Percentiles rank a stretch among this genome's conserved stretches.
These are phyloP conservation scores for Ogataea degrootiae DNA, from an alignment of 805 yeast species.

Conservation along the genomic window DNA sequence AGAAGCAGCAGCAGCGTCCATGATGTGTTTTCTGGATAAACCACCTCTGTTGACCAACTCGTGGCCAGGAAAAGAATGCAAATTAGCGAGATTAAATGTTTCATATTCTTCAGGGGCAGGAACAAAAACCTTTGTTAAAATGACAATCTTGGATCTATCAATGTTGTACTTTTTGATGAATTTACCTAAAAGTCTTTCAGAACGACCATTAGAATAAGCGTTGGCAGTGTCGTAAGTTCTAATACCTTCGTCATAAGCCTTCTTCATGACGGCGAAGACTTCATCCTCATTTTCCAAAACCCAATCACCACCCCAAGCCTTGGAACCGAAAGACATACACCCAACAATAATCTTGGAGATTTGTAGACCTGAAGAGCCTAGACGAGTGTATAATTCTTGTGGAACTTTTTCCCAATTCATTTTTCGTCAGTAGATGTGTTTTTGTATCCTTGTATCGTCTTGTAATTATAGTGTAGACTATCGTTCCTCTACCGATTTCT, in stretches of 20 bases:
- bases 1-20: conserved; percentile 37
- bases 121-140: conserved; percentile 40
- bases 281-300: conserved; percentile 42
- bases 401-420: conserved; percentile 7
- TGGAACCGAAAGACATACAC: conserved; percentile 46
- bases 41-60: conserved; percentile 34
- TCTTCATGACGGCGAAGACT: conserved; percentile 38
- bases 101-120: conserved; percentile 24
- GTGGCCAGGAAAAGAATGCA: conserved; percentile 1
- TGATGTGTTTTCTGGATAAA: conserved; percentile 39
- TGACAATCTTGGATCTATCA: conserved; percentile 50
- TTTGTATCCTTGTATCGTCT: too few relatives aligned
- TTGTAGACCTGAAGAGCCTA: conserved; percentile 44
- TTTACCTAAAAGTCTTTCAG: conserved; percentile 47
- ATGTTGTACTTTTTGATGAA: conserved; percentile 47
- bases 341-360: conserved; percentile 47
- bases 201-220: conserved; percentile 40
- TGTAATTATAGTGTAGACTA: too few relatives aligned
- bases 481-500: too few relatives aligned
- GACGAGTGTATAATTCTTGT: conserved; percentile 14
- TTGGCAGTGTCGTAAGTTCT: conserved; percentile 50
- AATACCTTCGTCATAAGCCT: conserved; percentile 39
- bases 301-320: conserved; percentile 37
- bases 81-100: background rate
- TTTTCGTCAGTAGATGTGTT: too few relatives aligned